These are phyloP conservation scores for Pseudoscleropodium purum DNA, from an alignment of 225 moss, liverwort and hornwort genomes.

Conservation along the genomic window DNA sequence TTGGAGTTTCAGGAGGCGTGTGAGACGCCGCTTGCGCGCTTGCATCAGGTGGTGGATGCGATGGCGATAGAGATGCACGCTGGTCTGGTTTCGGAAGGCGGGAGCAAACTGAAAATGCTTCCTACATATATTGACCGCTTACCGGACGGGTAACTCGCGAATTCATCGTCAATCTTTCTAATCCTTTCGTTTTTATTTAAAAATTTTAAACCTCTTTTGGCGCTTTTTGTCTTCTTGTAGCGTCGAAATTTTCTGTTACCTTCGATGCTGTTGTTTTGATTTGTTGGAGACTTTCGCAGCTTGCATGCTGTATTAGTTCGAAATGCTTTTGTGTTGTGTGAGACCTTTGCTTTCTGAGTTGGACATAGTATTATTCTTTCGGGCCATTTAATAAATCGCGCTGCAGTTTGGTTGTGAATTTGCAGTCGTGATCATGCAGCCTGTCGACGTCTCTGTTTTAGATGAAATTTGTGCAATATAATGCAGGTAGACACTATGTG, in stretches of 20 bases:
- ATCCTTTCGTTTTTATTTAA: neutral
- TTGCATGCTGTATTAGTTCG: neutral
- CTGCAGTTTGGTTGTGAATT: neutral
- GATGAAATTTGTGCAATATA: neutral
- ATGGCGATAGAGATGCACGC: slow-evolving; percentile 64
- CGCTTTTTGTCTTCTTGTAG: neutral
- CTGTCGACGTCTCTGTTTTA: neutral
- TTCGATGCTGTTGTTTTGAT: neutral
- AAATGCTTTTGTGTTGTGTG: neutral
- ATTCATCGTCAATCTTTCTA: neutral
- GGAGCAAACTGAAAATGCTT: slow-evolving; percentile 63
- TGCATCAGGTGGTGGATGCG: slow-evolving; percentile 49
- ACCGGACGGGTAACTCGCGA: slow-evolving; percentile 34
- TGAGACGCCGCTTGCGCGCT: slow-evolving; percentile 31
- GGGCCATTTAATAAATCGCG: neutral
- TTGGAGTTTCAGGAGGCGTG: slow-evolving; percentile 41
- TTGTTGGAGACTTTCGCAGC: neutral
- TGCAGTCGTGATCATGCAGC: neutral
- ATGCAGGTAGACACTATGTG: neutral
- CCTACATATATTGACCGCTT: slow-evolving; percentile 56
- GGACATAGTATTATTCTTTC: neutral
- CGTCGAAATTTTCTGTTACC: neutral
- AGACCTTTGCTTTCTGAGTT: neutral
- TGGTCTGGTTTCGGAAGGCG: slow-evolving; percentile 54
- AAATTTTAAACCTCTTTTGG: neutral